Conservation (phyloP, 441 rosid genomes). For the Corymbia calophylla region DNA sequence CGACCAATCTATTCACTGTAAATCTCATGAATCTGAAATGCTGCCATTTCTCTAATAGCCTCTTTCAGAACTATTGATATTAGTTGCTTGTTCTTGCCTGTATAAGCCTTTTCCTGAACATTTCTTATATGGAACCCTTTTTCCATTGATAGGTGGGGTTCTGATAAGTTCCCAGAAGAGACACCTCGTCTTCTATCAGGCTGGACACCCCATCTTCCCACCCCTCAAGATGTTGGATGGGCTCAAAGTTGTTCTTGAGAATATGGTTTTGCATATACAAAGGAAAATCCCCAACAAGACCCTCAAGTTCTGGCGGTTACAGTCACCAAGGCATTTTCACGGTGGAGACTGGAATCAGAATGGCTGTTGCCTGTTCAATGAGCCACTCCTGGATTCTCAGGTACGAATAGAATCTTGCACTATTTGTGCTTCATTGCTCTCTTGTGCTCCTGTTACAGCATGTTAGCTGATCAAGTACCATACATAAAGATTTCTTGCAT, state of each 20-base stretch:
- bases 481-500: background rate
- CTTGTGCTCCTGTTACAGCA: background rate
- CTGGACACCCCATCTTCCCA: conserved; percentile 64
- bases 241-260: conserved; percentile 62
- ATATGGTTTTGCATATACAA: conserved; percentile 59
- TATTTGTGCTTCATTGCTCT: background rate
- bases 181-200: conserved; percentile 73
- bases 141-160: conserved; percentile 65
- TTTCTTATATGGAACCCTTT: background rate
- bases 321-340: conserved; percentile 72
- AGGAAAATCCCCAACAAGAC: conserved; percentile 48
- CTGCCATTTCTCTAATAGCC: background rate
- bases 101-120: background rate
- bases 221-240: conserved; percentile 67
- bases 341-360: conserved; percentile 75
- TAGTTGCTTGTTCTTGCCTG: background rate
- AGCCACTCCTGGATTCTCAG: conserved; percentile 65
- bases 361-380: conserved; percentile 63
- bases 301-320: conserved; percentile 87
- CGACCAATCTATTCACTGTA: background rate
- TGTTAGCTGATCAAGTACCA: background rate
- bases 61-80: background rate
- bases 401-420: conserved; percentile 15
- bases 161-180: conserved; percentile 83
- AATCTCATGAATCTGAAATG: background rate